A percentile compares a stretch with the other conserved stretches of the same genome.
Evolutionary conservation across 371 early-diverging fungal species (phyloP).

Genomic region (Actinomucor elegans): DNA sequence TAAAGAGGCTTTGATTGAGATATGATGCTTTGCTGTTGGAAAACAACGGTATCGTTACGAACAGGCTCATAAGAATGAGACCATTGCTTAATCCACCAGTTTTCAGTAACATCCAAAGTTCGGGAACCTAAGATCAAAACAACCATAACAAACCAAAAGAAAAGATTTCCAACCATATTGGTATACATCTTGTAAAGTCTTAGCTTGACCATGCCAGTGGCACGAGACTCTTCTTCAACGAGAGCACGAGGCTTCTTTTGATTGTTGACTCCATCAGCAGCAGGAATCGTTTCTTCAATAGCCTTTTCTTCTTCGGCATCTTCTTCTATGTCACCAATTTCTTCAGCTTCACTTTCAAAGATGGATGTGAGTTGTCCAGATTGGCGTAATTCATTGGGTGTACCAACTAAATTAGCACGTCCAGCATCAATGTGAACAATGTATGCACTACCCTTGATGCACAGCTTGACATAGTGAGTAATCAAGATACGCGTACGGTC

Average conservation of each 20-base stretch:
- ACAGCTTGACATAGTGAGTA: constrained; percentile 80
- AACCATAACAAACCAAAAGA: constrained; percentile 52
- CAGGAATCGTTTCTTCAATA: constrained; percentile 21
- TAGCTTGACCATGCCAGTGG: constrained; percentile 53
- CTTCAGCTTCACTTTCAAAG: constrained; percentile 33
- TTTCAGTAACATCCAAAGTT: constrained; percentile 47
- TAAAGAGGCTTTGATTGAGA: not conserved
- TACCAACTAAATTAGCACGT: constrained; percentile 41
- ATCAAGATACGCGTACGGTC: constrained; percentile 82
- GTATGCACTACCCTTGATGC: constrained; percentile 65
- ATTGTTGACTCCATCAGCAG: not conserved
- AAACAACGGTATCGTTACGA: not conserved
- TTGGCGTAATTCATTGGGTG: constrained; percentile 49
- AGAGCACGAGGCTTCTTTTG: constrained; percentile 27
- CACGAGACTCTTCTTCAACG: constrained; percentile 45
- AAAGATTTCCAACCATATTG: constrained; percentile 44
- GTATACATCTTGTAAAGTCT: constrained; percentile 51
- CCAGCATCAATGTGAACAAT: constrained; percentile 74
- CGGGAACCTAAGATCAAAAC: constrained; percentile 45
- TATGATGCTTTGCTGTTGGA: constrained; percentile 13
- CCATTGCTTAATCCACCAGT: constrained; percentile 63
- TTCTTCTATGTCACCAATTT: constrained; percentile 11
- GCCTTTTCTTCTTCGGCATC: constrained; percentile 20
- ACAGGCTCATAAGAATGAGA: constrained; percentile 32
- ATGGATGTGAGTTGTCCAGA: constrained; percentile 41